phyloP scores from a whole-genome alignment of 306 rosid species.

The Medicago ruthenica region DNA sequence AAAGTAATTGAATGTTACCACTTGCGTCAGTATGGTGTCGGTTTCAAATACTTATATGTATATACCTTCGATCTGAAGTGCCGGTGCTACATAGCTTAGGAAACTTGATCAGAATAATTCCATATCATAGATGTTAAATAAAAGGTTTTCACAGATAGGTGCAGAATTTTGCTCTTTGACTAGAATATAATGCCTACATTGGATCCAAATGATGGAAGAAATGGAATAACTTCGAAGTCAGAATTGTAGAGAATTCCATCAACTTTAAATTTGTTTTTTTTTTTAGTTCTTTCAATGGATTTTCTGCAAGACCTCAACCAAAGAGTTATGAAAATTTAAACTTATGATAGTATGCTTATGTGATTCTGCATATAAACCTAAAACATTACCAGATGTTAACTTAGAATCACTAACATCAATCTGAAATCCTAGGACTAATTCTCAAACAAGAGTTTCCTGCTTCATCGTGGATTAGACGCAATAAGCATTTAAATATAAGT shows the following conservation, averaged over 20 bases:
- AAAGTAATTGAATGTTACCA: not conserved
- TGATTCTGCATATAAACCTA: not conserved
- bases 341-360: not conserved
- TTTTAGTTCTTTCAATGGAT: no score
- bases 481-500: not conserved
- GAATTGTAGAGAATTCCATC: not conserved
- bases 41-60: not conserved
- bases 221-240: conserved; percentile 27
- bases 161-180: conserved; percentile 30
- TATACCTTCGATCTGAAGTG: not conserved
- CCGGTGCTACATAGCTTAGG: not conserved
- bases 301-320: no score
- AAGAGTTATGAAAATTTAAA: no score
- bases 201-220: conserved; percentile 44
- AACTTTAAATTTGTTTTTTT: no score
- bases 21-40: not conserved
- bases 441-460: not conserved
- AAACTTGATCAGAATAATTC: no score
- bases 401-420: not conserved
- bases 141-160: conserved; percentile 1
- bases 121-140: not conserved
- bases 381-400: conserved; percentile 2
- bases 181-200: conserved; percentile 19
- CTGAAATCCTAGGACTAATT: not conserved
- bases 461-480: not conserved